Evolutionary conservation across 495 filamentous ascomycete genomes (phyloP), one percentile per base, ranked within the genome.

Genomic region (Penicillium alfredii): DNA sequence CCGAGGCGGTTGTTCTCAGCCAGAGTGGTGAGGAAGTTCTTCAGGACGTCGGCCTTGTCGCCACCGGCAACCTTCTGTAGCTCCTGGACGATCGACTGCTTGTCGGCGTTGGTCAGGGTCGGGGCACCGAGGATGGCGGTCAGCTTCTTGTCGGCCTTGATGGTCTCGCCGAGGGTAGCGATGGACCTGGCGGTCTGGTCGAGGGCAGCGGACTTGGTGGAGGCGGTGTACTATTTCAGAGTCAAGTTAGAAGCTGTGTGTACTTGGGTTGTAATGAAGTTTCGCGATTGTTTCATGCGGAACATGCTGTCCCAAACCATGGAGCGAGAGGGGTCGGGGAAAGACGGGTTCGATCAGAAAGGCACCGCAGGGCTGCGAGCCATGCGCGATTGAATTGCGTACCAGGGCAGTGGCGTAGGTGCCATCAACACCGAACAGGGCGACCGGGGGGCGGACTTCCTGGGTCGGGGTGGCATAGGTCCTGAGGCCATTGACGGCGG

Each of bases 371-470:
- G 11, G 15, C 26, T 11, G 31, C n/a, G 8, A 15, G 38, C 32
- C 29, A 30, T 25, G 37, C 30, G n/a, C n/a, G n/a, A n/a, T n/a
- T n/a, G n/a, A 35, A 19, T 20, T 32, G 32, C 53, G 62, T 87
- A 98, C 92, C 80, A 98, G 73, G 72, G 92, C 92, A 73, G 80
- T 86, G 56, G 92, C 93, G 72, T 98, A 98, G 57, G 90, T 97
- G 54, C 92, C 92, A 65, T 96, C 92, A 68, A 98, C 73, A 44
- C 92, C 92, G 68, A 85, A 98, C 46, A 98, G 73, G 37, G 88
- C 77, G 58, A 96, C 74, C 35, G 92, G 92, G 44, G 89, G 80
- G 73, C 84, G 89, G 56, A 80, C 68, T 30, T 80, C 76, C 55
- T 78, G 74, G 56, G 74, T 65, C 43, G 86, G 72, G 55, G 77